phyloP scores from a whole-genome alignment of 2,329 filamentous ascomycete genomes.

The Fusarium longipes region DNA sequence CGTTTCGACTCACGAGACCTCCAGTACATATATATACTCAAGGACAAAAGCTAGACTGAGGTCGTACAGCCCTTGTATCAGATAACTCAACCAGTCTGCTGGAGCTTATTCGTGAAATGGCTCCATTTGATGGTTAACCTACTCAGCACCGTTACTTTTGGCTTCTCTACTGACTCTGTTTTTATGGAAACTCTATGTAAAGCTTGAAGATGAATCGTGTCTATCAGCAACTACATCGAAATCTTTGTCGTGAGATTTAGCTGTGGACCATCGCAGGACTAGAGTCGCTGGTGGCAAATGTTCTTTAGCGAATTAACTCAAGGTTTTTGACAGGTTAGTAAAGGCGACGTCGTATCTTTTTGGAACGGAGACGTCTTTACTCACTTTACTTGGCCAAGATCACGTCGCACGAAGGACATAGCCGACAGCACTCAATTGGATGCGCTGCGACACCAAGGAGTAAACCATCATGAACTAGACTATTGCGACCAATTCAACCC shows the following conservation, averaged over 20 bases:
- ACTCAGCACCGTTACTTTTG: not conserved
- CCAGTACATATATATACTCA: not conserved
- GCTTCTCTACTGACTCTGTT: not conserved
- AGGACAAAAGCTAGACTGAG: not conserved
- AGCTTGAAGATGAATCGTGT: not conserved
- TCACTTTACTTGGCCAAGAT: too few species aligned
- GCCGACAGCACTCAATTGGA: not conserved
- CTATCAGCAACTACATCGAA: not conserved
- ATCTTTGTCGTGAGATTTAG: too few species aligned
- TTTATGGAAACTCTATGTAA: not conserved
- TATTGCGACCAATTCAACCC: too few species aligned
- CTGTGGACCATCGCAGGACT: not conserved
- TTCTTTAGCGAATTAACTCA: not conserved
- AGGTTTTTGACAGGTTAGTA: not conserved
- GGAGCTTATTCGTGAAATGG: not conserved
- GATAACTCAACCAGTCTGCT: not conserved
- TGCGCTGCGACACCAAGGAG: not conserved
- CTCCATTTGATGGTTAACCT: not conserved
- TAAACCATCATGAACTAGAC: not conserved
- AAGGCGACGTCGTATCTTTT: not conserved
- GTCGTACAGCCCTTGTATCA: not conserved
- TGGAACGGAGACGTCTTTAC: not conserved
- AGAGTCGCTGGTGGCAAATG: not conserved
- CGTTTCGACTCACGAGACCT: not conserved
- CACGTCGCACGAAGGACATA: not conserved